These are phyloP conservation scores for Apiospora aurea DNA, from an alignment of 2,329 filamentous ascomycete genomes.

Conservation along the genomic window DNA sequence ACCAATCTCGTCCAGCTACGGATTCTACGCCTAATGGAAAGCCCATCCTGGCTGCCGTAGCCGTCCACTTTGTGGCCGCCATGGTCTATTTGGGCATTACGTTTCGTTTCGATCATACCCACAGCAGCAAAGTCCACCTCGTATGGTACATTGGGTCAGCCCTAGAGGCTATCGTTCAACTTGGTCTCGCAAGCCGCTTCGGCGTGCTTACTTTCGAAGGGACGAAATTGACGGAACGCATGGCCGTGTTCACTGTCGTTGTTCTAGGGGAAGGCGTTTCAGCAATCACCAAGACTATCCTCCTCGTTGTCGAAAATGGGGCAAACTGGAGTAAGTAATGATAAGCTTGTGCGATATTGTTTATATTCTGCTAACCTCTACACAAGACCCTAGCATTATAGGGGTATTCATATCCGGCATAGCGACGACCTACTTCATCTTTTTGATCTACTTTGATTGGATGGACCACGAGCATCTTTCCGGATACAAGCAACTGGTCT, in stretches of 20 bases:
- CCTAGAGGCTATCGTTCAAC: slow-evolving; percentile 57
- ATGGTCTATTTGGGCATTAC: slow-evolving; percentile 50
- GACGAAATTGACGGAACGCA: slow-evolving; percentile 68
- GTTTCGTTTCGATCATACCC: slow-evolving; percentile 44
- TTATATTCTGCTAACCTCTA: not conserved
- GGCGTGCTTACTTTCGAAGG: slow-evolving; percentile 65
- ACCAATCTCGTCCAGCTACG: no score
- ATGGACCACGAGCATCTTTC: slow-evolving; percentile 65
- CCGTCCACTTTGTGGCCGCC: slow-evolving; percentile 43
- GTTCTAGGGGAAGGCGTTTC: slow-evolving; percentile 71
- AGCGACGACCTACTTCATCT: slow-evolving; percentile 50
- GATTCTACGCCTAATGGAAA: no score
- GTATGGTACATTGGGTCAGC: slow-evolving; percentile 61
- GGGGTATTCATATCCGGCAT: slow-evolving; percentile 47
- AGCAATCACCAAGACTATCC: slow-evolving; percentile 56
- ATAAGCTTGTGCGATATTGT: not conserved
- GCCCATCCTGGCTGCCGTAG: slow-evolving; percentile 39
- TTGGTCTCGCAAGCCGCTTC: slow-evolving; percentile 60
- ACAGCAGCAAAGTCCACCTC: slow-evolving; percentile 44
- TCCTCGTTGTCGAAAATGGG: slow-evolving; percentile 50
- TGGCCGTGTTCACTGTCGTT: slow-evolving; percentile 69
- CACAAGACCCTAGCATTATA: slow-evolving; percentile 37
- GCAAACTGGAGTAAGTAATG: slow-evolving; percentile 46
- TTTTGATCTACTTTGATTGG: slow-evolving; percentile 62
- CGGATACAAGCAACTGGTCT: slow-evolving; percentile 60